phyloP scores from a whole-genome alignment of 352 stramenopile species.

The Globisporangium yorkense region DNA sequence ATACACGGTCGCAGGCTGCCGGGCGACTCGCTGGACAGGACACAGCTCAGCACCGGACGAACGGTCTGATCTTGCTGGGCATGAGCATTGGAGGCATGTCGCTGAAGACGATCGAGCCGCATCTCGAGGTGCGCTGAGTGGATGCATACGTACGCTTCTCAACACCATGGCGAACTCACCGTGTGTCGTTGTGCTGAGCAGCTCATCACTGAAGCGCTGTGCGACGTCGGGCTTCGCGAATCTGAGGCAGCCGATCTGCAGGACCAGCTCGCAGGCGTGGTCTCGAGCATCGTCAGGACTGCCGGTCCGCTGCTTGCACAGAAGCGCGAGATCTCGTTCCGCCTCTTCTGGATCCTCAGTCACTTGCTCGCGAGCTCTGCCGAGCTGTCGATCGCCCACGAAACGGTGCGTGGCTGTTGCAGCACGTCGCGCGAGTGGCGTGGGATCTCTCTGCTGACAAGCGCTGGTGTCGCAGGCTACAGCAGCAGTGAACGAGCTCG shows the following conservation, averaged over 20 bases:
- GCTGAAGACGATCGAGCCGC: constrained; percentile 38
- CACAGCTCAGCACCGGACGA: constrained; percentile 71
- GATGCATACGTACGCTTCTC: neutral
- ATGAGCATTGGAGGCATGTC: constrained; percentile 84
- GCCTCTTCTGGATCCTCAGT: constrained; percentile 78
- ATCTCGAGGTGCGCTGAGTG: constrained; percentile 38
- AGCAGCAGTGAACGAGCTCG: constrained; percentile 27
- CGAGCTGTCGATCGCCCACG: constrained; percentile 39
- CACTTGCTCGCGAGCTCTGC: constrained; percentile 57
- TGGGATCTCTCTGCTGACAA: neutral
- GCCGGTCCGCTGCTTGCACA: constrained; percentile 30
- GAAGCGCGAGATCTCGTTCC: constrained; percentile 51
- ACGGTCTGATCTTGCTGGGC: constrained; percentile 65
- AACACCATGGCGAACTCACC: neutral
- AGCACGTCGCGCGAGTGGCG: no score
- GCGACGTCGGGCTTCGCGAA: constrained; percentile 57
- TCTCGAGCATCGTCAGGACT: constrained; percentile 58
- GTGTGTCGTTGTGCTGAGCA: constrained; percentile 10
- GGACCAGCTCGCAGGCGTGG: constrained; percentile 53
- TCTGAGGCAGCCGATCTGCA: constrained; percentile 70
- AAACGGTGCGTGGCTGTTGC: constrained; percentile 28
- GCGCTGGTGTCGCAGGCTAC: constrained; percentile 27
- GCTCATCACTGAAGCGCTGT: constrained; percentile 69
- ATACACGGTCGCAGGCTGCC: constrained; percentile 21
- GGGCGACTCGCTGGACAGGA: constrained; percentile 65